Evolutionary conservation across 1,284 basidiomycete genomes (phyloP).

Genomic region (Flammula alnicola): DNA sequence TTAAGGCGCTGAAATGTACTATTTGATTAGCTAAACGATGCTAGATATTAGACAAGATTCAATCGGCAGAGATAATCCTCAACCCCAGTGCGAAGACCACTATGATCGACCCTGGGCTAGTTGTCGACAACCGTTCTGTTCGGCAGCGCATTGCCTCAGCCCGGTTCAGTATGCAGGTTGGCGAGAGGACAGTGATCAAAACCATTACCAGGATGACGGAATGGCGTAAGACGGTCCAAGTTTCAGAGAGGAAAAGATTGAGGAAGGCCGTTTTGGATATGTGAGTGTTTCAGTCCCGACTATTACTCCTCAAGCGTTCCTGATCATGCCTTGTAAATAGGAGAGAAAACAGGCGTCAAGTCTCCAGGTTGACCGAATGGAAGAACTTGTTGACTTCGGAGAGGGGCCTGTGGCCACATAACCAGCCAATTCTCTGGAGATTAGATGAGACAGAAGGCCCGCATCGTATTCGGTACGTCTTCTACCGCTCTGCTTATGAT

Average conservation of each 20-base stretch:
- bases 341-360: conserved; percentile 71
- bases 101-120: conserved; percentile 53
- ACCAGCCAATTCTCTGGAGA: conserved; percentile 63
- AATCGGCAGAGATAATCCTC: conserved; percentile 55
- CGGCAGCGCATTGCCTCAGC: conserved; percentile 57
- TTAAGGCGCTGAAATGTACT: too few species aligned
- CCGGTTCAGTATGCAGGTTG: conserved; percentile 62
- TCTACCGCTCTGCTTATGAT: neutral
- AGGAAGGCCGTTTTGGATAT: conserved; percentile 73
- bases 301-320: too few species aligned
- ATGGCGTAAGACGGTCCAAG: conserved; percentile 70
- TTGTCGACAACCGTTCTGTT: conserved; percentile 53
- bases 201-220: conserved; percentile 64
- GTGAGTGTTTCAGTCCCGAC: conserved; percentile 42
- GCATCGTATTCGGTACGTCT: conserved; percentile 71
- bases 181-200: conserved; percentile 65
- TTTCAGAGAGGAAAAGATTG: conserved; percentile 70
- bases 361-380: conserved; percentile 65
- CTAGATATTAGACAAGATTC: conserved; percentile 65
- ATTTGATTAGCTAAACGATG: too few species aligned
- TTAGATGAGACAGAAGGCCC: conserved; percentile 91
- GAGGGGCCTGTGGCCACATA: conserved; percentile 78
- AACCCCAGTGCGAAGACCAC: conserved; percentile 53
- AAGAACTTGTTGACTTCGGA: conserved; percentile 64
- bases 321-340: conserved; percentile 40